Conservation (phyloP, 495 filamentous ascomycete species). For the Podospora comata region DNA sequence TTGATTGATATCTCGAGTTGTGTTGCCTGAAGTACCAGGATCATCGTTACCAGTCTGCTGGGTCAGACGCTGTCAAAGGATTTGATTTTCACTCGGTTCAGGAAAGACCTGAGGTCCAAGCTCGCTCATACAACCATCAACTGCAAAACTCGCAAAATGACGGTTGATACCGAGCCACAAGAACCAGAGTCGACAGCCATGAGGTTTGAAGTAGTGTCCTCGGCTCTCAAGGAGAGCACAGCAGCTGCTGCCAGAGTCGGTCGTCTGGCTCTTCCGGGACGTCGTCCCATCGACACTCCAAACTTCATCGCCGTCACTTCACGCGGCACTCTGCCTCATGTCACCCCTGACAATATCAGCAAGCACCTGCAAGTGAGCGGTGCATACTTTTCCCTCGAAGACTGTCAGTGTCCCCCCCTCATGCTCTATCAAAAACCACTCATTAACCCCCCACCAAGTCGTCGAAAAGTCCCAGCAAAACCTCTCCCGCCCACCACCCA, state of each 20-base stretch:
- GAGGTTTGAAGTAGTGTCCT: conserved; percentile 44
- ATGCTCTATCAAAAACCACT: not conserved
- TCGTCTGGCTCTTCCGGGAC: conserved; percentile 55
- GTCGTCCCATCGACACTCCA: conserved; percentile 68
- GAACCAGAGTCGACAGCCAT: conserved; percentile 21
- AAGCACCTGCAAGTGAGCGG: conserved; percentile 62
- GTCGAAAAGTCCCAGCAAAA: conserved; percentile 64
- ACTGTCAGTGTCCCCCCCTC: conserved; percentile 60
- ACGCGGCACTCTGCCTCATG: conserved; percentile 77
- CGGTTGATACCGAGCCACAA: conserved; percentile 14
- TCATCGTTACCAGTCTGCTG: conserved; percentile 1
- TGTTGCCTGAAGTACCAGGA: not conserved
- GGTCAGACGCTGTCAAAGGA: conserved; percentile 1
- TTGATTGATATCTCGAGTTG: not conserved
- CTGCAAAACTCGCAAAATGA: conserved; percentile 17
- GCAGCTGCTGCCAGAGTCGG: conserved; percentile 56
- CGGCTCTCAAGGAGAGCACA: conserved; percentile 30
- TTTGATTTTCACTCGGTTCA: conserved; percentile 1
- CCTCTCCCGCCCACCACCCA: conserved; percentile 37
- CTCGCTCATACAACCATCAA: not conserved
- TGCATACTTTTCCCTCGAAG: conserved; percentile 82
- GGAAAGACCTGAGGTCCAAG: conserved; percentile 5
- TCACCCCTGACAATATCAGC: conserved; percentile 77
- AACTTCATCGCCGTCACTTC: conserved; percentile 77
- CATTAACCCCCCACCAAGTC: conserved; percentile 52